These are phyloP conservation scores for Penicillium sp. DNA, from an alignment of 2,329 filamentous ascomycete genomes.

Conservation along the genomic window DNA sequence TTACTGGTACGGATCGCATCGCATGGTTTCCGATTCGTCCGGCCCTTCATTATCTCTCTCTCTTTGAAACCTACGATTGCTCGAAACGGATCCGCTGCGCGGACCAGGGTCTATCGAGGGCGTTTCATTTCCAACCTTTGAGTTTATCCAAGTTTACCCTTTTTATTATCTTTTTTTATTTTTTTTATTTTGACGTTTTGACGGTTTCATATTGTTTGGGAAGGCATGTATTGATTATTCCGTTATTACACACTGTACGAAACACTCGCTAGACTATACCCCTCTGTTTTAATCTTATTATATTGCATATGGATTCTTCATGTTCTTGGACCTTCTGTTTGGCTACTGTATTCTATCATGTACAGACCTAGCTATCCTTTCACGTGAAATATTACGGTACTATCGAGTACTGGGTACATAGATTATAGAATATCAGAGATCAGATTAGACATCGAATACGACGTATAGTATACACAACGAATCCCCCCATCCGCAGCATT, in stretches of 20 bases:
- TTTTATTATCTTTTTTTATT: neutral
- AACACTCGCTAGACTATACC: conserved; percentile 10
- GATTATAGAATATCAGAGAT: too few species aligned
- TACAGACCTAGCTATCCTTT: neutral
- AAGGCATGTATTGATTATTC: neutral
- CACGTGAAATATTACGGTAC: too few species aligned
- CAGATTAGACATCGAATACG: neutral
- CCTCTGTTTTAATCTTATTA: neutral
- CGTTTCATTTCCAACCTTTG: neutral
- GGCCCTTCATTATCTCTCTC: neutral
- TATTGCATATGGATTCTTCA: neutral
- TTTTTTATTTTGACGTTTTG: neutral
- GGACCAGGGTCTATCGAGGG: conserved; percentile 5
- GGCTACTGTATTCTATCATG: neutral
- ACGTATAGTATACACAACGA: neutral
- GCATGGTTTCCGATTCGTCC: neutral
- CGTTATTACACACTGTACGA: neutral
- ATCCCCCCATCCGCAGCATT: neutral
- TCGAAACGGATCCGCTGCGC: conserved; percentile 8
- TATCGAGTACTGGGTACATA: neutral
- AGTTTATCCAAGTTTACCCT: neutral
- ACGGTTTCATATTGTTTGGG: neutral
- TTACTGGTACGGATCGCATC: neutral
- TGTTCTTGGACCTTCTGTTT: neutral
- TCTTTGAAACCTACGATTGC: conserved; percentile 8